Evolutionary conservation across 305 asterid species (phyloP), one percentile per base, ranked within the genome.

Genomic region (Fraxinus sp.): DNA sequence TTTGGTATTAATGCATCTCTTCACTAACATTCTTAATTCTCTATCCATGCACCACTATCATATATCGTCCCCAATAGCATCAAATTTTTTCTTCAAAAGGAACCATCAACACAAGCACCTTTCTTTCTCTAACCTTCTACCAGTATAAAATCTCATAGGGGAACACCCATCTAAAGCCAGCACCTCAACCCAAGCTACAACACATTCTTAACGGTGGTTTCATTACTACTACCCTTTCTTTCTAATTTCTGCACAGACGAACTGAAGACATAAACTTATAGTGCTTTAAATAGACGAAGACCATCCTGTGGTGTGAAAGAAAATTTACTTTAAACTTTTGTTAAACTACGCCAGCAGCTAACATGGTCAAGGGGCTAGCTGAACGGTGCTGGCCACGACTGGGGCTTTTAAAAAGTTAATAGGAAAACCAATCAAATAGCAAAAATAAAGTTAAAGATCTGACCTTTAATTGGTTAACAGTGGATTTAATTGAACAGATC

Each of bases 381-480:
- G n/a, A n/a, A n/a, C n/a, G n/a, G n/a, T n/a, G n/a, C n/a, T n/a
- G n/a, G n/a, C n/a, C n/a, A n/a, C n/a, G n/a, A n/a, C n/a, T n/a
- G n/a, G n/a, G n/a, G n/a, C n/a, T n/a, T n/a, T n/a, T n/a, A n/a
- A 76, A 22, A 62, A 62, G 22, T 44, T 26, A 1, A 84, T 4
- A 64, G n/a, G 30, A 72, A 77, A 64, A 10, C 79, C 32, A 80
- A 73, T 14, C 49, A 74, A 77, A 26, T 5, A 35, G 10, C 11
- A 24, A 68, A 79, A 7, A 49, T 0, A 30, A n/a, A 80, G 37
- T n/a, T 59, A 46, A 62, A 80, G 88, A 86, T 86, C 88, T 76
- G 57, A 86, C 88, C 86, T 86, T 79, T 4, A 73, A 28, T 75
- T 9, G 81, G 79, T 39, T 76, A 83, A 74, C 16, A 52, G 79